phyloP scores from a whole-genome alignment of 176 grass and related monocot species.

The Oryza meridionalis region DNA sequence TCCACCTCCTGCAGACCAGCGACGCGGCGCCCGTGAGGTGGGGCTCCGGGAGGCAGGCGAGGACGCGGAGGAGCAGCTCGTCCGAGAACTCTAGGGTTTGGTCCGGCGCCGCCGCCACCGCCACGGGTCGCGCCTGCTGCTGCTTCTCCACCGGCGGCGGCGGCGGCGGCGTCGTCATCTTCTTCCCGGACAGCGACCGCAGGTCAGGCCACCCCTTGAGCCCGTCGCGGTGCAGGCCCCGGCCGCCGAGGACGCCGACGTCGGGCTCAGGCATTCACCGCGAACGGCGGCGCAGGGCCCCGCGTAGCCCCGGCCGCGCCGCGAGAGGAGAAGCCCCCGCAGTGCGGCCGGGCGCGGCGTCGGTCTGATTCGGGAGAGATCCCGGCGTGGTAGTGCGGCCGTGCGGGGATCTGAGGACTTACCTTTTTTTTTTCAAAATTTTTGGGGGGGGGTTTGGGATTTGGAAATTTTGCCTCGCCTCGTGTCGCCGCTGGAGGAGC shows the following conservation, averaged over 20 bases:
- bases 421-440: conserved; percentile 5
- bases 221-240: conserved; percentile 13
- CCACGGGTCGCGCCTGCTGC: conserved; percentile 17
- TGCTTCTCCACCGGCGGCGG: background rate
- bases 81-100: conserved; percentile 66
- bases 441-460: conserved; percentile 5
- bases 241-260: conserved; percentile 28
- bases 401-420: conserved; percentile 30
- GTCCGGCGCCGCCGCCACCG: conserved; percentile 37
- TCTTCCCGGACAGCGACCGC: conserved; percentile 32
- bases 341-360: background rate
- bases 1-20: conserved; percentile 88
- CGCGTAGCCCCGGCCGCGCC: conserved; percentile 25
- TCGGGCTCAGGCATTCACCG: conserved; percentile 49
- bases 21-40: conserved; percentile 55
- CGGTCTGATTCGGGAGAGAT: background rate
- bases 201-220: conserved; percentile 52
- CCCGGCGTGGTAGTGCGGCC: background rate
- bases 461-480: conserved; percentile 21
- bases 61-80: conserved; percentile 61
- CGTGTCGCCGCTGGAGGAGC: conserved; percentile 13
- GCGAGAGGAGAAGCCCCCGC: background rate
- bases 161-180: conserved; percentile 19
- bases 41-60: conserved; percentile 61
- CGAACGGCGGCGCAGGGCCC: background rate